A percentile compares a stretch with the other conserved stretches of the same genome.
Conservation (phyloP, 768 basidiomycete species). For the Strobilomyces dryophilus region DNA sequence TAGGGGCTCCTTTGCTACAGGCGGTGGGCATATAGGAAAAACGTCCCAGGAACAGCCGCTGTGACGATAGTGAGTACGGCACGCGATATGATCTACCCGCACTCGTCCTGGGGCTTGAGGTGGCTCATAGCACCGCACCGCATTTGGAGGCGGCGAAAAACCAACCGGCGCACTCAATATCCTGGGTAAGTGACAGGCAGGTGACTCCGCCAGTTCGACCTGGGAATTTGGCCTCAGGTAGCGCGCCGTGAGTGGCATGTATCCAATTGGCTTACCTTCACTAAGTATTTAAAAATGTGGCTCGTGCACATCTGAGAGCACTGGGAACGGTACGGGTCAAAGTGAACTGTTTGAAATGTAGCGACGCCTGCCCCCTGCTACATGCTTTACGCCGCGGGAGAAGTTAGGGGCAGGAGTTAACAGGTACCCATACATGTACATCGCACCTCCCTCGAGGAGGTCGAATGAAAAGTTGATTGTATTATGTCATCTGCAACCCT, state of each 20-base stretch:
- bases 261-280: too few relatives aligned
- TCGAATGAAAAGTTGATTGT: conserved; percentile 6
- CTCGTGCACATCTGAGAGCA: too few relatives aligned
- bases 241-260: not conserved
- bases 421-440: not conserved
- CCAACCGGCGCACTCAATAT: too few relatives aligned
- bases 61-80: not conserved
- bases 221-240: conserved; percentile 17
- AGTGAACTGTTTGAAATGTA: not conserved
- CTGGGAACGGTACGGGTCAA: too few relatives aligned
- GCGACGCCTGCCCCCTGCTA: not conserved
- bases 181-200: not conserved
- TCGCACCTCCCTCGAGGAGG: not conserved
- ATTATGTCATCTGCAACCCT: conserved; percentile 15
- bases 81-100: not conserved
- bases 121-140: not conserved
- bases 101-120: too few relatives aligned
- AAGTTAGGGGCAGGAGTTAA: not conserved
- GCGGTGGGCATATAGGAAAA: conserved; percentile 15
- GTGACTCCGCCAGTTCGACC: conserved; percentile 24
- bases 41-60: conserved; percentile 22
- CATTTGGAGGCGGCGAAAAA: too few relatives aligned
- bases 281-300: not conserved
- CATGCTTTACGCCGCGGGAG: conserved; percentile 3
- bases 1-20: conserved; percentile 45